Evolutionary conservation across 768 basidiomycete genomes (phyloP).

Genomic region (Austroboletus eburneus): DNA sequence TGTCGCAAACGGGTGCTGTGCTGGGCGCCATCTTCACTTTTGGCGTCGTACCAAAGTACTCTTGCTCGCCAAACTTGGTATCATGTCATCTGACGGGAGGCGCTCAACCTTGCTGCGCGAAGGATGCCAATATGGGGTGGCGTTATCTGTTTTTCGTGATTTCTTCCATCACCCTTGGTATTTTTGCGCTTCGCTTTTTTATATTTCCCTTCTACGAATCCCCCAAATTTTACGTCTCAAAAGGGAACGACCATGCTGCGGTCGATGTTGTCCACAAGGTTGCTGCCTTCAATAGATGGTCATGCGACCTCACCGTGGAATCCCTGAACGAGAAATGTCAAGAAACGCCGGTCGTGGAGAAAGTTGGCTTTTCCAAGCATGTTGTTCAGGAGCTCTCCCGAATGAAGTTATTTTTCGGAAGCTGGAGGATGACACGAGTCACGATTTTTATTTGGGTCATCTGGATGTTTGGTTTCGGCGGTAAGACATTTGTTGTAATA

Average conservation of each 20-base stretch:
- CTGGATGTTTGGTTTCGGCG: conserved; percentile 9
- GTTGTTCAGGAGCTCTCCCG: conserved; percentile 5
- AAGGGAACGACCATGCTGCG: conserved; percentile 10
- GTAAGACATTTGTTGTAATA: neutral
- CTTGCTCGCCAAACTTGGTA: conserved; percentile 7
- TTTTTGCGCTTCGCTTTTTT: conserved; percentile 15
- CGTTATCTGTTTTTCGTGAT: conserved; percentile 12
- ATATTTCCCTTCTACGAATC: conserved; percentile 17
- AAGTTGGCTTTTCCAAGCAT: neutral
- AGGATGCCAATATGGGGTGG: conserved; percentile 17
- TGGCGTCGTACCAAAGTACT: conserved; percentile 11
- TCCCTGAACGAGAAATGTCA: conserved; percentile 6
- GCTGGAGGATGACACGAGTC: conserved; percentile 8
- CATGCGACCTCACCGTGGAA: conserved; percentile 15
- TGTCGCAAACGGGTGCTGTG: neutral
- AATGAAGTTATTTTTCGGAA: conserved; percentile 12
- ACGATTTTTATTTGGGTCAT: conserved; percentile 9
- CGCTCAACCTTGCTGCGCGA: conserved; percentile 14
- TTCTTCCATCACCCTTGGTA: conserved; percentile 5
- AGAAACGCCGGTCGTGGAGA: neutral
- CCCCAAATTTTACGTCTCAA: conserved; percentile 12
- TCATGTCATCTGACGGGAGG: conserved; percentile 14
- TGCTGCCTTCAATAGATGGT: conserved; percentile 7
- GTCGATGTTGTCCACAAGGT: conserved; percentile 15
- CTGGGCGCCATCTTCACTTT: conserved; percentile 3